Evolutionary conservation across 495 filamentous ascomycete genomes (phyloP), one percentile per base, ranked within the genome.

Genomic region (Aspergillus mulundensis): DNA sequence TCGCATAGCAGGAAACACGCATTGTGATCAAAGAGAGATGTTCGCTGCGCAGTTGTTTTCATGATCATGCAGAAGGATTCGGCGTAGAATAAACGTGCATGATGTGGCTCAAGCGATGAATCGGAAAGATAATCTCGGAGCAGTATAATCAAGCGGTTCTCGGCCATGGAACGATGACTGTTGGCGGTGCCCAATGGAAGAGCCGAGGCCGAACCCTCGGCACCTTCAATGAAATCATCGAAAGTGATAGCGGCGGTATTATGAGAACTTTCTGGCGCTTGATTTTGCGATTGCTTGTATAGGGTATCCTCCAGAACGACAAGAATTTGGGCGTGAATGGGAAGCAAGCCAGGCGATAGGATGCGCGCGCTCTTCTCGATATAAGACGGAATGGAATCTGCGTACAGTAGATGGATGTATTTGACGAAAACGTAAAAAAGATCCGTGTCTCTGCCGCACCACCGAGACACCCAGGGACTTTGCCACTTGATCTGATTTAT

Each of bases 381-480:
- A 8, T 85, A 83, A 1, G 77, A 57, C 0, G 89, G 88, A 45
- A 96, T 73, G 63, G 91, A 92, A 55, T 95, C 90, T 23, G 87
- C 84, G 38, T 87, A 81, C 7, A 98, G 73, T 43, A 93, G 84
- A 66, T 95, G 87, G 59, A 89, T 94, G 66, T 94, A 86, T 72
- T 96, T 97, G 69, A 86, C 84, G 69, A 98, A 98, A 15, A 96
- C 86, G 73, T 88, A 97, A 63, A 97, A 89, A 43, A 98, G 73
- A 71, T 97, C 94, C 12, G 87, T 95, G 59, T 98, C 94, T 16
- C 85, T 83, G 8, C 94, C 94, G 59, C 81, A 84, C 94, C 94
- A 98, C 47, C 91, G 83, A 25, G 83, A 80, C 5, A 87, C 73
- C 94, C 94, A 98, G 0, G 86, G 85, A 5, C 92, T 90, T 61